Evolutionary conservation across 2,329 filamentous ascomycete species (phyloP).

Genomic region (Xylogone sp.): DNA sequence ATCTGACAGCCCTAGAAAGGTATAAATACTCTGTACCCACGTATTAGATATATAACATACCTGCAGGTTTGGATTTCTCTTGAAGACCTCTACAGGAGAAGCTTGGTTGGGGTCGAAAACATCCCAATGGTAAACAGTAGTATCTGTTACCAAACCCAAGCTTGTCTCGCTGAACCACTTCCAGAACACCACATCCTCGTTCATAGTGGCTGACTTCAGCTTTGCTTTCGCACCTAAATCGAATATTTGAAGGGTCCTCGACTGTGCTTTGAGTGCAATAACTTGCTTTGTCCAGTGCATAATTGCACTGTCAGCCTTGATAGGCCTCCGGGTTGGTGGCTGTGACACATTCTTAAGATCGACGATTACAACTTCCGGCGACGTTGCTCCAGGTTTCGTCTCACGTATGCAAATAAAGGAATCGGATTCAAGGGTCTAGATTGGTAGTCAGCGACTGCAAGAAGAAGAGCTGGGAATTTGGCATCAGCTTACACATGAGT

Average conservation of each 20-base stretch:
- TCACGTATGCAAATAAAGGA: constrained; percentile 94
- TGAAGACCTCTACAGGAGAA: constrained; percentile 85
- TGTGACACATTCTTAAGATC: constrained; percentile 82
- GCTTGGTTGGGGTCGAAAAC: constrained; percentile 81
- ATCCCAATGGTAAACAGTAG: constrained; percentile 94
- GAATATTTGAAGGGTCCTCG: constrained; percentile 94
- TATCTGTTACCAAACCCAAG: constrained; percentile 86
- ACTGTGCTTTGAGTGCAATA: constrained; percentile 93
- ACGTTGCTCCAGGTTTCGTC: constrained; percentile 78
- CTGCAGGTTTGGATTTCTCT: constrained; percentile 84
- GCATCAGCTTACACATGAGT: constrained; percentile 67
- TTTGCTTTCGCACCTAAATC: constrained; percentile 90
- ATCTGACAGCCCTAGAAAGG: constrained; percentile 83
- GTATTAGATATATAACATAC: constrained; percentile 47
- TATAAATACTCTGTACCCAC: constrained; percentile 15
- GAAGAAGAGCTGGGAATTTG: constrained; percentile 7
- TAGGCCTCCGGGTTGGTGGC: constrained; percentile 71
- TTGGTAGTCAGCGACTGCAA: constrained; percentile 10
- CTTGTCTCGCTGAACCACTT: constrained; percentile 94
- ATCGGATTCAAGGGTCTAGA: constrained; percentile 95
- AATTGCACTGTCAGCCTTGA: constrained; percentile 99
- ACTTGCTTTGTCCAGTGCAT: constrained; percentile 98
- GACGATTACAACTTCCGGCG: constrained; percentile 93
- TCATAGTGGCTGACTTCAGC: constrained; percentile 94
- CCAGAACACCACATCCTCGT: constrained; percentile 98